These are phyloP conservation scores for Xylariaceae sp. DNA, from an alignment of 2,329 filamentous ascomycete genomes.

Conservation along the genomic window DNA sequence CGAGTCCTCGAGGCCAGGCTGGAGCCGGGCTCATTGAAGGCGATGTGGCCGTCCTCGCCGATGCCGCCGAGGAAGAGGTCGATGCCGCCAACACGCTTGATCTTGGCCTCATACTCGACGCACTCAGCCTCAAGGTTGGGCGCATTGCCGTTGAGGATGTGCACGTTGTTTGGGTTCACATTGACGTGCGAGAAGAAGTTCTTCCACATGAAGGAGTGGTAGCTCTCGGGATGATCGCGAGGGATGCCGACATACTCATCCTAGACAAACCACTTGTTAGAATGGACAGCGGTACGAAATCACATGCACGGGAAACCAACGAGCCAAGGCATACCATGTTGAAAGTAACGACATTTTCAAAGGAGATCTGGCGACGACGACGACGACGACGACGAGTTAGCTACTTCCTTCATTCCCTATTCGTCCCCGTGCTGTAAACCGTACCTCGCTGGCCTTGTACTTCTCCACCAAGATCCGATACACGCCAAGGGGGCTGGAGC, in stretches of 20 bases:
- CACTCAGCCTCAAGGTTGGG: constrained; percentile 71
- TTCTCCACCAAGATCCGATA: constrained; percentile 70
- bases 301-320: background rate
- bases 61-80: constrained; percentile 83
- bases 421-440: constrained; percentile 14
- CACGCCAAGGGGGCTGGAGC: constrained; percentile 71
- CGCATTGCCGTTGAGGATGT: constrained; percentile 79
- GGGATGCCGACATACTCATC: constrained; percentile 85
- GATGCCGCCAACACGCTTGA: constrained; percentile 69
- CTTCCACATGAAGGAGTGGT: constrained; percentile 92
- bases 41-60: constrained; percentile 80
- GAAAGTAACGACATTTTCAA: constrained; percentile 84
- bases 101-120: constrained; percentile 72
- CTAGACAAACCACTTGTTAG: constrained; percentile 35
- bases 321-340: constrained; percentile 62
- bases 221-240: constrained; percentile 76
- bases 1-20: constrained; percentile 71
- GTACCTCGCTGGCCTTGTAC: constrained; percentile 59
- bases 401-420: background rate
- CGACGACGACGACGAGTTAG: no score
- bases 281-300: constrained; percentile 1
- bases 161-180: constrained; percentile 73
- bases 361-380: constrained; percentile 71
- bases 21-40: constrained; percentile 85
- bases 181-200: constrained; percentile 85